Evolutionary conservation across 2,329 filamentous ascomycete species (phyloP), one percentile per base, ranked within the genome.

Genomic region (Zopfia rhizophila): DNA sequence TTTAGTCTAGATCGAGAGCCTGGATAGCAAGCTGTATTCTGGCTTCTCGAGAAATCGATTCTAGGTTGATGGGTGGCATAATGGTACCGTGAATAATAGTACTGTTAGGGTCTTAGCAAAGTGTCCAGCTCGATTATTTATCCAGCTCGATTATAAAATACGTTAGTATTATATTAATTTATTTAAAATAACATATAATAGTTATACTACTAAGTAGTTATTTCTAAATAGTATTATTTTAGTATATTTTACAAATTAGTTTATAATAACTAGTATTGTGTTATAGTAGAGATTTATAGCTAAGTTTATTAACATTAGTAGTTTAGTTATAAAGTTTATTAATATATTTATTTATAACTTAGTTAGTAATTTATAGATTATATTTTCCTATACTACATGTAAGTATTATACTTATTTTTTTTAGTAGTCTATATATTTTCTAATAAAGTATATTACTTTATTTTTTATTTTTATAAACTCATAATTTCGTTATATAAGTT

Each of bases 301-400:
- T 22, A 27, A 17, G 13, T 45, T 12, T 25, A 14, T 45, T 8
- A 13, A 45, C n/a, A 19, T 13, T 46, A 46, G 27, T 32, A 46
- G 5, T 39, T 13, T 37, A 21, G 23, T 45, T 38, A 38, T 39
- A 45, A 45, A 45, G 24, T 45, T 14, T 39, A 45, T 38, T 5
- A 31, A 25, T 25, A 45, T 32, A 7, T 36, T 23, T 31, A 23
- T 17, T 18, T 32, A 45, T 13, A 25, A 17, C 19, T n/a, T 16
- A 22, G 14, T 32, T 13, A 21, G 33, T 38, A 45, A 7, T 31
- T 23, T 33, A 46, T 38, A 18, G 8, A n/a, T 46, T 46, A 40
- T 29, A 46, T 23, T 39, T 46, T 12, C 35, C 12, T 46, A 39
- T 46, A 46, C 14, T 17, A 23, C 25, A 31, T 18, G 29, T 40